A percentile compares a stretch with the other conserved stretches of the same genome.
These are phyloP conservation scores for Chamaecyparis obtusa DNA, from an alignment of 75 land plant genomes.

Conservation along the genomic window DNA sequence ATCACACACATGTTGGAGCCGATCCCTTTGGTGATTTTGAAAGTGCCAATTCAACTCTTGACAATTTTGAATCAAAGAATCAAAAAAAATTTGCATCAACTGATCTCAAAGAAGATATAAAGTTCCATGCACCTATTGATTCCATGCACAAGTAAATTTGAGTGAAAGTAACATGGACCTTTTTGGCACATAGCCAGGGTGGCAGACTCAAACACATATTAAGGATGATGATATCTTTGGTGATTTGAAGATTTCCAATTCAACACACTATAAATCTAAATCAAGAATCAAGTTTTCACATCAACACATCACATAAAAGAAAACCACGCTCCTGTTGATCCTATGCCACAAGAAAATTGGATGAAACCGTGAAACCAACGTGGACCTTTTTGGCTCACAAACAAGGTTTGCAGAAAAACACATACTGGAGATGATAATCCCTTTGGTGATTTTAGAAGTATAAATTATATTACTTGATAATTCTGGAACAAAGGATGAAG, in stretches of 20 bases:
- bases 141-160: neutral
- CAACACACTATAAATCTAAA: neutral
- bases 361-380: neutral
- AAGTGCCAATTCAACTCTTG: neutral
- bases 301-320: neutral
- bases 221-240: neutral
- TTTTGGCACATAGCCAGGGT: neutral
- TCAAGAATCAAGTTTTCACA: neutral
- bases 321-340: neutral
- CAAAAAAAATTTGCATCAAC: neutral
- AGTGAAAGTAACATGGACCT: neutral
- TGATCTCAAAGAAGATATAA: neutral
- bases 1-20: neutral
- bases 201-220: neutral
- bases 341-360: neutral
- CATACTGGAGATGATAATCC: neutral
- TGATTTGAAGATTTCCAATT: conserved; percentile 1
- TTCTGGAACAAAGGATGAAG: neutral
- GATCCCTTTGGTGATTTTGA: conserved; percentile 11
- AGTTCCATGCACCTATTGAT: neutral
- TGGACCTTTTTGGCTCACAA: neutral
- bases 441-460: conserved; percentile 5
- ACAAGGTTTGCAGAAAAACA: neutral
- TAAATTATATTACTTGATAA: neutral
- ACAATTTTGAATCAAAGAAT: neutral